These are phyloP conservation scores for Terfezia claveryi DNA, from an alignment of 495 filamentous ascomycete genomes.

Conservation along the genomic window DNA sequence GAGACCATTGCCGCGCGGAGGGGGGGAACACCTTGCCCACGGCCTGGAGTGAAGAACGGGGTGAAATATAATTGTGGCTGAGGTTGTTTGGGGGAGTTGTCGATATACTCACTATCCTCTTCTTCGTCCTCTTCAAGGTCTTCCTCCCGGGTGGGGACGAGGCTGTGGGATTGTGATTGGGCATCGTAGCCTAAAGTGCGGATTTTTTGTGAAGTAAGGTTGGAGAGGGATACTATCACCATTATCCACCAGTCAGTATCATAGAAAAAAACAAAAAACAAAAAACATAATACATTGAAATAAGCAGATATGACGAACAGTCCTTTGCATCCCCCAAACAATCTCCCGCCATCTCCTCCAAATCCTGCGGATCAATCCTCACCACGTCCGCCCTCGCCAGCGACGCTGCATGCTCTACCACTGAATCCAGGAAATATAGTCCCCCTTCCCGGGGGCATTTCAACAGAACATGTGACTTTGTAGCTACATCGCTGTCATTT, in stretches of 20 bases:
- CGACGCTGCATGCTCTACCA: constrained; percentile 37
- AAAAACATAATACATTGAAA: too few species aligned
- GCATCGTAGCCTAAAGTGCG: constrained; percentile 48
- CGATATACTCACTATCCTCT: constrained; percentile 25
- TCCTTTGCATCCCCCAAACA: constrained; percentile 38
- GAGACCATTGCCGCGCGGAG: too few species aligned
- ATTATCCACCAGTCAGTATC: background rate
- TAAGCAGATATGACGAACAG: constrained; percentile 5
- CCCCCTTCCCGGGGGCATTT: constrained; percentile 40
- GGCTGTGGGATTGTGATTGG: constrained; percentile 13
- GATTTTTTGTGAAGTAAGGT: constrained; percentile 7
- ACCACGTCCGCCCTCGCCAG: constrained; percentile 52
- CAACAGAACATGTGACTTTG: constrained; percentile 42
- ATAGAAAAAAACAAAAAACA: background rate
- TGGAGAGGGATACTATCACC: constrained; percentile 2
- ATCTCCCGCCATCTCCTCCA: constrained; percentile 54
- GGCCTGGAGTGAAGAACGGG: background rate
- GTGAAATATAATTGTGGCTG: constrained; percentile 5
- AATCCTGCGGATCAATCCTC: constrained; percentile 51
- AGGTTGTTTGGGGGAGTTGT: constrained; percentile 2
- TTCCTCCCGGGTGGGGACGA: constrained; percentile 6
- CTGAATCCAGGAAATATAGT: constrained; percentile 31
- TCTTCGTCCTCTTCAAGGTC: constrained; percentile 21
- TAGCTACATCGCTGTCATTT: constrained; percentile 22
- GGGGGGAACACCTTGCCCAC: too few species aligned